Base-by-base conservation (phyloP, 129 eudicot species). In the Glebionis coronaria region DNA sequence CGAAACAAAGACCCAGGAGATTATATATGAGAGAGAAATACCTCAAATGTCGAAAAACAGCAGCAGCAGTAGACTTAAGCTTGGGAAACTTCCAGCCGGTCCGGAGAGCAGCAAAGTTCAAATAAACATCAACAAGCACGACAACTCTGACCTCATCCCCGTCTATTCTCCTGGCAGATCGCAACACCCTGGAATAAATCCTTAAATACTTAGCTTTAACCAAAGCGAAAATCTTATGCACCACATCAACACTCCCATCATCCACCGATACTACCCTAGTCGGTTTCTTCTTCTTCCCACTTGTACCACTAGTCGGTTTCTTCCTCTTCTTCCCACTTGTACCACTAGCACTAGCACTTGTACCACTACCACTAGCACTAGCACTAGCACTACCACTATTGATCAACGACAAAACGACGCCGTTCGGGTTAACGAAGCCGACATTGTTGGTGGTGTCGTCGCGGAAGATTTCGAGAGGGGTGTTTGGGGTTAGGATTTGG, bases 101-200 rank as follows among this genome's bases (percentile, higher is more conserved):
- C 95, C 91, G 86, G 82, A 92, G 28, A 2, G 69, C 83, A 14
- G 76, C 59, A 1, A n/a, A n/a, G n/a, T 95, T 96, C 76, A 92
- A 72, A 76, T 84, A 92, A 50, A 92, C 96, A 79, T 92, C 96
- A 68, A 92, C 92, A 74, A 92, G 38, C 67, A 88, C 85, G 56
- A 83, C 87, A 72, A 76, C 90, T 79, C 98, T 80, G 15, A 52
- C 51, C 50, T 75, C 88, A n/a, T 18, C 57, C 10, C 13, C n/a
- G n/a, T 54, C 60, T 9, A 2, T 54, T 9, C 28, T 1, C 60
- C n/a, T n/a, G n/a, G 50, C 63, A 16, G 75, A 42, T 14, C 67
- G 28, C 51, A 82, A 60, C 21, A 86, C 82, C 27, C 81, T 70
- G 0, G 89, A 79, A 61, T n/a, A 42, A 57, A 86, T 56, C 69